Conservation (phyloP, 1,284 basidiomycete genomes). For the Sporisorium graminicola region DNA sequence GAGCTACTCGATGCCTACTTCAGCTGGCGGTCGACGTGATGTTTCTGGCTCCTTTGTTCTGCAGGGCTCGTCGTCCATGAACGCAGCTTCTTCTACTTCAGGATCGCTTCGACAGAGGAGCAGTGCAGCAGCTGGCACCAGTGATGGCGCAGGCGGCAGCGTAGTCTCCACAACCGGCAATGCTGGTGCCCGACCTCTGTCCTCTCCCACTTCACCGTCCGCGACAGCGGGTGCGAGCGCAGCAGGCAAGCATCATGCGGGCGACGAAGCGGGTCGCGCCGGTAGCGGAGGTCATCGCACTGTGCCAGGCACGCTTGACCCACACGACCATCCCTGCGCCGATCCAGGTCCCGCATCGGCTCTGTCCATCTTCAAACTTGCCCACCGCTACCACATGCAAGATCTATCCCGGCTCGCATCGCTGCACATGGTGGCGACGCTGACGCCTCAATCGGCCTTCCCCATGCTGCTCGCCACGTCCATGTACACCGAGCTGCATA, state of each 20-base stretch:
- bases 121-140: constrained; percentile 8
- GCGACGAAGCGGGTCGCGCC: constrained; percentile 5
- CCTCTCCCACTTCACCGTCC: constrained; percentile 24
- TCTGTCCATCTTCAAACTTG: constrained; percentile 82
- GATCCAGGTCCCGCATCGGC: constrained; percentile 72
- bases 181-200: constrained; percentile 15
- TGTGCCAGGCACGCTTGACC: constrained; percentile 72
- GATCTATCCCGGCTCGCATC: constrained; percentile 78
- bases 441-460: constrained; percentile 80
- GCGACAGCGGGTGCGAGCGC: not conserved
- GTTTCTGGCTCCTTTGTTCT: constrained; percentile 24
- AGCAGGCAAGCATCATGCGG: constrained; percentile 15
- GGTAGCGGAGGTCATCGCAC: constrained; percentile 9
- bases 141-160: constrained; percentile 1
- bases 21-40: constrained; percentile 13
- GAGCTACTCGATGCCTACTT: constrained; percentile 7
- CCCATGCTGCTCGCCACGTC: constrained; percentile 76
- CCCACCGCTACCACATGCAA: constrained; percentile 82
- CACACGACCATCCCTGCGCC: constrained; percentile 80
- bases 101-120: constrained; percentile 39
- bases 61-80: constrained; percentile 9
- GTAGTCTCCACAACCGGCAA: not conserved
- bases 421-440: constrained; percentile 80
- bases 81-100: constrained; percentile 16
- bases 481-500: constrained; percentile 60